Evolutionary conservation across 2,329 filamentous ascomycete genomes (phyloP), one percentile per base, ranked within the genome.

Genomic region (Pseudogymnoascus sp.): DNA sequence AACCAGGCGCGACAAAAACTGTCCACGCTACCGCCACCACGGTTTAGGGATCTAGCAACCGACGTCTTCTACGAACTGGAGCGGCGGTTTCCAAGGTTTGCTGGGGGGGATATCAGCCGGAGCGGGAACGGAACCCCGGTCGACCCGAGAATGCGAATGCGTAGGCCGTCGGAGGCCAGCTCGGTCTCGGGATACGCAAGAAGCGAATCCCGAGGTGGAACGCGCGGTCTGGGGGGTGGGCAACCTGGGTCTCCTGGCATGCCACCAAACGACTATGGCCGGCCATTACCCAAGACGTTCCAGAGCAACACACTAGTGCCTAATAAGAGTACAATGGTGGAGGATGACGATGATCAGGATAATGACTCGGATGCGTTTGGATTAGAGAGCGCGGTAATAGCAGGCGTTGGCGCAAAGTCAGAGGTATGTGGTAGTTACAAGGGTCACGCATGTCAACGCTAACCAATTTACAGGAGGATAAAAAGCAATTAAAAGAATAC

Each of bases 1-100:
- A 99, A 99, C 73, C 93, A 98, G 75, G 95, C 95, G n/a, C 86
- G 95, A 41, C 92, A 97, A 76, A 96, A 96, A 75, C 84, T 99
- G 19, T 93, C 92, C 0, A 96, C 93, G 0, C 84, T 99, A 12
- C 91, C 92, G 2, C 87, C 89, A 22, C 88, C 91, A 26, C 84
- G 93, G 64, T 99, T 99, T 73, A 85, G 91, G 69, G 93, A 98
- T 72, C 82, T 99, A 6, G 93, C 92, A 8, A 96, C 92, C 43
- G 95, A 99, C 76, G 93, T 99, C 16, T 98, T 95, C 73, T 96
- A 90, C 76, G 95, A 99, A 75, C 79, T 98, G 65, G 95, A 98
- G 75, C 84, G 95, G 66, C 83, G 95, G 60, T 96, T 95, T 73
- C 95, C 95, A 5, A 82, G 87, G 11, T 96, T 98, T 72, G 82